phyloP scores from a whole-genome alignment of 2,329 filamentous ascomycete species.

The Nothopassalora personata region DNA sequence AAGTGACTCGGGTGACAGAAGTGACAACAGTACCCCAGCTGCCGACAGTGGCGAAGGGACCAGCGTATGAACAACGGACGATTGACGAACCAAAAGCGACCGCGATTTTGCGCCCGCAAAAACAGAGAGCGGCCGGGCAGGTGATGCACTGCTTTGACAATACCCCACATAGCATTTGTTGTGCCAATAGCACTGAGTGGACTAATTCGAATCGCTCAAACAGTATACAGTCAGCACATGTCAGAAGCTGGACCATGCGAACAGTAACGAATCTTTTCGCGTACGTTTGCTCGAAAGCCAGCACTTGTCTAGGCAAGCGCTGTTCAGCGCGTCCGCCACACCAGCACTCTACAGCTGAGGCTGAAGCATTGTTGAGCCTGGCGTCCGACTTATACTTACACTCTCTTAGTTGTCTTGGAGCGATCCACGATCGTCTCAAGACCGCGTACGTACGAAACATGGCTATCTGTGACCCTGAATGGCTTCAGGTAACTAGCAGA shows the following conservation, averaged over 20 bases:
- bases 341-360: no score
- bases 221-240: not conserved
- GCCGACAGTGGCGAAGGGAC: constrained; percentile 7
- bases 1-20: constrained; percentile 9
- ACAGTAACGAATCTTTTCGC: not conserved
- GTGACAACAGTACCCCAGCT: constrained; percentile 2
- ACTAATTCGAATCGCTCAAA: not conserved
- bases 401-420: no score
- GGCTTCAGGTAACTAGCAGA: not conserved
- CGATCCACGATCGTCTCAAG: no score
- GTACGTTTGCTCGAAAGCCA: no score
- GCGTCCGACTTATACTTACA: no score
- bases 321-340: no score
- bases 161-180: constrained; percentile 4
- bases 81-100: constrained; percentile 10
- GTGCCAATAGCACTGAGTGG: not conserved
- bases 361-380: not conserved
- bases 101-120: not conserved
- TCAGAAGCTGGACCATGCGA: not conserved
- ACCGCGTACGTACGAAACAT: not conserved
- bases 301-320: no score
- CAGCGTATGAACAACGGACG: constrained; percentile 6
- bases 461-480: not conserved
- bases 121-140: not conserved
- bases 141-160: not conserved